Conservation (phyloP, 2,329 filamentous ascomycete species). For the Apiospora marii region DNA sequence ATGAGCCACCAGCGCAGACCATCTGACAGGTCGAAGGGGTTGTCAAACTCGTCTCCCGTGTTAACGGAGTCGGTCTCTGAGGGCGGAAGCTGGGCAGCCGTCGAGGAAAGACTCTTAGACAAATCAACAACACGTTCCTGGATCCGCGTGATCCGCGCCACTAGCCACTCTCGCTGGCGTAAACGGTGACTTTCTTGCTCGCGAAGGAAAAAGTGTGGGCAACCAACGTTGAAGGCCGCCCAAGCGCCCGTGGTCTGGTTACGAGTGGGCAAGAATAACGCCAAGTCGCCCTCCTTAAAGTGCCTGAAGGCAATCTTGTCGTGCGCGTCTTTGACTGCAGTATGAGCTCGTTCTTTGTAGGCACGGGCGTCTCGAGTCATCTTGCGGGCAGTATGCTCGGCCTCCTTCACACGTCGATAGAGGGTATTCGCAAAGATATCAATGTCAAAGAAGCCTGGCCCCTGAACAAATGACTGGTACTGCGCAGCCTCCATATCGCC, state of each 20-base stretch:
- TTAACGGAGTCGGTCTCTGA: conserved; percentile 59
- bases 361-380: conserved; percentile 88
- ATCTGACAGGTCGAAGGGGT: conserved; percentile 95
- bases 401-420: conserved; percentile 88
- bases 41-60: conserved; percentile 81
- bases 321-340: conserved; percentile 82
- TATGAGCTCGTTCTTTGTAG: conserved; percentile 87
- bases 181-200: conserved; percentile 91
- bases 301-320: conserved; percentile 96
- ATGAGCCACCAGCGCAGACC: conserved; percentile 96
- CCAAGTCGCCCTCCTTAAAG: conserved; percentile 96
- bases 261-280: conserved; percentile 90
- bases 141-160: conserved; percentile 89
- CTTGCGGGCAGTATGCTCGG: conserved; percentile 91
- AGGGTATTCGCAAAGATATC: conserved; percentile 86
- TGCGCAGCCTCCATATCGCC: conserved; percentile 72
- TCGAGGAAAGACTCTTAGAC: conserved; percentile 72
- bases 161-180: conserved; percentile 89
- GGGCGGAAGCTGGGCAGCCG: conserved; percentile 48
- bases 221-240: conserved; percentile 98
- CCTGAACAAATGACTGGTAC: conserved; percentile 77
- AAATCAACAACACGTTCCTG: conserved; percentile 94
- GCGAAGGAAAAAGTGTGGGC: conserved; percentile 94
- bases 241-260: conserved; percentile 95
- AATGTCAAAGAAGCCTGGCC: conserved; percentile 80